Conservation (phyloP, 805 yeast species). For the Saccharomycopsis fermentans region DNA sequence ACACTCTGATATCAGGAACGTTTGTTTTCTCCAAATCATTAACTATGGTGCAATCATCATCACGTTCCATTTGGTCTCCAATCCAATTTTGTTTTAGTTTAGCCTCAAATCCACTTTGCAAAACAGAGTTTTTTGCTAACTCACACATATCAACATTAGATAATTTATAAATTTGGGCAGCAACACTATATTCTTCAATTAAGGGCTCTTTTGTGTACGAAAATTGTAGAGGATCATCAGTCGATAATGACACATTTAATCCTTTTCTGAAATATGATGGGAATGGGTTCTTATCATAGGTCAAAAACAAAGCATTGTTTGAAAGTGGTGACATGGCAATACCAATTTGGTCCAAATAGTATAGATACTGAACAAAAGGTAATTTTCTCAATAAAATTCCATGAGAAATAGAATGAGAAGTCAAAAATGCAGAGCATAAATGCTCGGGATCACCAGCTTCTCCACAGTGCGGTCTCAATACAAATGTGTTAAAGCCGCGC, state of each 20-base stretch:
- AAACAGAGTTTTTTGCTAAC: constrained; percentile 83
- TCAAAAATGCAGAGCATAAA: constrained; percentile 76
- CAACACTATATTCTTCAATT: constrained; percentile 95
- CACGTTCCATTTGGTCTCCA: constrained; percentile 5
- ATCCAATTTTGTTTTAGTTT: constrained; percentile 73
- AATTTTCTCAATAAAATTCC: constrained; percentile 89
- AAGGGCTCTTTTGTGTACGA: constrained; percentile 95
- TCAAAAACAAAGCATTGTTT: constrained; percentile 88
- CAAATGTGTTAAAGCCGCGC: constrained; percentile 78
- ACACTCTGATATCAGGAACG: constrained; percentile 82
- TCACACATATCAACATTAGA: constrained; percentile 97
- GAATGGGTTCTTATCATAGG: constrained; percentile 96
- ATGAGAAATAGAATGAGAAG: constrained; percentile 89
- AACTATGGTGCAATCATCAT: constrained; percentile 46
- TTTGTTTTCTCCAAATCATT: constrained; percentile 90
- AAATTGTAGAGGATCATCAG: constrained; percentile 97
- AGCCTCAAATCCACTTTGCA: constrained; percentile 90
- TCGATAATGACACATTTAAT: constrained; percentile 83
- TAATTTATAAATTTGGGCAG: constrained; percentile 92
- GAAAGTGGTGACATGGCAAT: constrained; percentile 98
- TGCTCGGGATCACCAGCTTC: constrained; percentile 99
- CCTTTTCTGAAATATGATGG: constrained; percentile 86
- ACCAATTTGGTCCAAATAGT: constrained; percentile 89
- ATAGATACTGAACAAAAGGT: constrained; percentile 90
- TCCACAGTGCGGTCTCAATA: constrained; percentile 96